A percentile compares a stretch with the other conserved stretches of the same genome.
Conservation (phyloP, 345 rosid species). For the Brassica nigra region DNA sequence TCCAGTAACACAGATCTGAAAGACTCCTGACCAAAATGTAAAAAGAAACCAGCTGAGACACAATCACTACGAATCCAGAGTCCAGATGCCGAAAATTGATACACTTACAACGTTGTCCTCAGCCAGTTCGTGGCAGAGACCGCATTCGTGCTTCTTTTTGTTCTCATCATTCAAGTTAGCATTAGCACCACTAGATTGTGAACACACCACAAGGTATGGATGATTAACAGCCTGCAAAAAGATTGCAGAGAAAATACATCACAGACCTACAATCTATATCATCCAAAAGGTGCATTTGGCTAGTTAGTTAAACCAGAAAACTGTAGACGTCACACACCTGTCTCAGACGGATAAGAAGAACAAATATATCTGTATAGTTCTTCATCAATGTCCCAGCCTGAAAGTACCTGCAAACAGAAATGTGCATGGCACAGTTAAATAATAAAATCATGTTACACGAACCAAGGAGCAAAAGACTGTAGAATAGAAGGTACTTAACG, state of each 20-base stretch:
- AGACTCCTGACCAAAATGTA: neutral
- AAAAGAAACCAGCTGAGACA: neutral
- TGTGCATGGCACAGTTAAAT: conserved; percentile 6
- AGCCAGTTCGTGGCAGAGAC: conserved; percentile 79
- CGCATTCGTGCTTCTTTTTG: conserved; percentile 53
- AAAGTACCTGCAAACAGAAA: conserved; percentile 60
- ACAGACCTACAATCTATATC: conserved; percentile 19
- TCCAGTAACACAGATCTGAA: conserved; percentile 5
- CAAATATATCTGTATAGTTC: conserved; percentile 91
- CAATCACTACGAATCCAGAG: neutral
- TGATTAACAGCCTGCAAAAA: conserved; percentile 89
- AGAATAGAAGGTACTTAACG: conserved; percentile 49
- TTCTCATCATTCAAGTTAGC: conserved; percentile 38
- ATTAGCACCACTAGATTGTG: conserved; percentile 50
- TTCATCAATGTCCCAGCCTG: conserved; percentile 81
- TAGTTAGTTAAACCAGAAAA: conserved; percentile 25
- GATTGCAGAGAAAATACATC: conserved; percentile 29
- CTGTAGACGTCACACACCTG: conserved; percentile 56
- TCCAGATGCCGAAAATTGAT: neutral
- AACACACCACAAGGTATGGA: conserved; percentile 90
- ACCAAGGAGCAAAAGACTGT: conserved; percentile 26
- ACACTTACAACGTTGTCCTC: conserved; percentile 77
- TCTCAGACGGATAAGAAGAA: conserved; percentile 89
- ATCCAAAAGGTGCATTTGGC: conserved; percentile 4
- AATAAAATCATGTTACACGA: neutral